phyloP scores from a whole-genome alignment of 2,329 filamentous ascomycete species.

The Microcyclospora tardicrescens region DNA sequence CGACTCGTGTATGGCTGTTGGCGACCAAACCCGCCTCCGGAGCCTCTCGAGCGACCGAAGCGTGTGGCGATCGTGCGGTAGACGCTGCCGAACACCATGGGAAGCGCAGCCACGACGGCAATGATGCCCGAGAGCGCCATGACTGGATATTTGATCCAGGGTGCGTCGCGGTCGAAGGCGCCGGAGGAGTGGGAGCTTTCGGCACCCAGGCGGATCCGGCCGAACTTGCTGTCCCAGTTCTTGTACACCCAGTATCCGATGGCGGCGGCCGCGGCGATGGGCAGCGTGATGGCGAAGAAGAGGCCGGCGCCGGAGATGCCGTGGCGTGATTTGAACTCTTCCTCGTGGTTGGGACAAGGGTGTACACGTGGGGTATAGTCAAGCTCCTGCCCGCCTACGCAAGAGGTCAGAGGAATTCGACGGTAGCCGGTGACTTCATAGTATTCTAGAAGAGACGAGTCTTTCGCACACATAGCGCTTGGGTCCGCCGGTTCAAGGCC shows the following conservation, averaged over 20 bases:
- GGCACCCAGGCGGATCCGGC: conserved; percentile 77
- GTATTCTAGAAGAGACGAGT: conserved; percentile 64
- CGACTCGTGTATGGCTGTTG: conserved; percentile 62
- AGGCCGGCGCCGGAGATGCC: conserved; percentile 59
- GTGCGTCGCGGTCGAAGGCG: conserved; percentile 55
- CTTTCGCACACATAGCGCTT: conserved; percentile 41
- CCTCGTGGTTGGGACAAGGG: conserved; percentile 65
- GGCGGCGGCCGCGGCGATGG: conserved; percentile 55
- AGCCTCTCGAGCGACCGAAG: conserved; percentile 39
- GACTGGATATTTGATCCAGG: conserved; percentile 66
- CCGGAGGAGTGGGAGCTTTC: conserved; percentile 17
- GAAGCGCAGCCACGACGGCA: conserved; percentile 40
- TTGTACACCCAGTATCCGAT: conserved; percentile 75
- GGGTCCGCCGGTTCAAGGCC: conserved; percentile 56
- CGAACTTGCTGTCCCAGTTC: conserved; percentile 82
- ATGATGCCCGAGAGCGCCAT: conserved; percentile 41
- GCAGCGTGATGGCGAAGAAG: conserved; percentile 73
- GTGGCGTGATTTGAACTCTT: conserved; percentile 65
- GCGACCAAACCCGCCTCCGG: conserved; percentile 41
- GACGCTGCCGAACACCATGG: conserved; percentile 57
- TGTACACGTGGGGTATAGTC: conserved; percentile 50
- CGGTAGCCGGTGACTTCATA: conserved; percentile 81
- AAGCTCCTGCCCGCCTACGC: conserved; percentile 58
- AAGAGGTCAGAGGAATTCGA: conserved; percentile 79
- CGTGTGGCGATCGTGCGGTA: conserved; percentile 50